A percentile compares a stretch with the other conserved stretches of the same genome.
Evolutionary conservation across 139 green algal species (phyloP).

Genomic region (Chlamydomonas schloesseri): DNA sequence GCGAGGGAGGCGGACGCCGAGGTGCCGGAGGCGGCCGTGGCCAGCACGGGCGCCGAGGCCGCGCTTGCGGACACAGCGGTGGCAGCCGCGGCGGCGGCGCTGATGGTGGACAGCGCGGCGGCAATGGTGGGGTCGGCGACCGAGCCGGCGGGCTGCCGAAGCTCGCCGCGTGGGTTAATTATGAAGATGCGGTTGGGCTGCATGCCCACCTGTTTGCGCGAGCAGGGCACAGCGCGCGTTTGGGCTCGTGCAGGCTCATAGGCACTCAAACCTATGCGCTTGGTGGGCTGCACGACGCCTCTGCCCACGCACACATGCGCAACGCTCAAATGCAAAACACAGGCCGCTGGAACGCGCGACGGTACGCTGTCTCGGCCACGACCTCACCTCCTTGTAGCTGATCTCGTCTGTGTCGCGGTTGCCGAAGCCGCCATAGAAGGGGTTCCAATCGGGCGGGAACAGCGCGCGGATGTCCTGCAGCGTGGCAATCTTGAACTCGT

Average conservation of each 20-base stretch:
- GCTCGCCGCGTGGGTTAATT: constrained; percentile 90
- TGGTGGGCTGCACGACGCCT: too few relatives aligned
- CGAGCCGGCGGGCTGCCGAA: constrained; percentile 40
- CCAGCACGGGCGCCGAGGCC: too few relatives aligned
- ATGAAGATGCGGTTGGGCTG: constrained; percentile 88
- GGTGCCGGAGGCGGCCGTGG: too few relatives aligned
- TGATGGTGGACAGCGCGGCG: too few relatives aligned
- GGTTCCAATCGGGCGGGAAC: constrained; percentile 90
- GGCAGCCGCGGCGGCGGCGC: too few relatives aligned
- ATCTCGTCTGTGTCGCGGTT: constrained; percentile 95
- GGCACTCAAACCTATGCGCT: too few relatives aligned
- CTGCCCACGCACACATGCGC: not conserved
- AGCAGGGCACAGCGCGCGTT: too few relatives aligned
- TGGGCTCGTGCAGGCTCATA: too few relatives aligned
- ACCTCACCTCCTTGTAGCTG: constrained; percentile 74
- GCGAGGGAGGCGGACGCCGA: not conserved
- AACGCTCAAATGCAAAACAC: not conserved
- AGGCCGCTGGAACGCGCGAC: too few relatives aligned
- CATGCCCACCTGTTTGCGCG: constrained; percentile 76
- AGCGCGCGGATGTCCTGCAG: constrained; percentile 88
- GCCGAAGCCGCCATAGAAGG: constrained; percentile 95
- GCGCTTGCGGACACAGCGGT: too few relatives aligned
- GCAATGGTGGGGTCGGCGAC: too few relatives aligned
- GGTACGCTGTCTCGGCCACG: too few relatives aligned
- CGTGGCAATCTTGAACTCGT: constrained; percentile 97